Base-by-base conservation (phyloP, 192 early-diverging fungal species). In the Powellomyces hirtus region DNA sequence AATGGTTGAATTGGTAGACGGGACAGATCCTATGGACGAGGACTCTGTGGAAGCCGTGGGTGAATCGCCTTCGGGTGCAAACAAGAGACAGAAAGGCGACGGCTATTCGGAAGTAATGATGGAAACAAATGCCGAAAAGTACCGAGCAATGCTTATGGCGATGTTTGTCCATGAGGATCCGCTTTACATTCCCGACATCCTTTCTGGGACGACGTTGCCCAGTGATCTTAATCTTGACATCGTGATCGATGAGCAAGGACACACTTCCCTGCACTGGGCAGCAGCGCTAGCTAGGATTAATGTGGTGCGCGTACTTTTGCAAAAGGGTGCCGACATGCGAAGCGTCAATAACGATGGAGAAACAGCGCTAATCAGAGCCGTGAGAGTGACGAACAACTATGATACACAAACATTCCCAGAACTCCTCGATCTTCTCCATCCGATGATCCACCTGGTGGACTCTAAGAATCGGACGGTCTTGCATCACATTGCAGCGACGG, bases 191-290 rank as follows among this genome's bases (percentile, higher is more conserved):
- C 93, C 90, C 2, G 77, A 81, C 4, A 79, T 89, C 49, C 58
- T 77, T 4, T 40, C 82, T 11, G 46, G 55, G 4, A 29, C 68
- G 26, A 59, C 55, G 6, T 80, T 81, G 16, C 84, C 84, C 5
- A 18, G 74, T 7, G 86, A 86, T 37, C 75, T 94, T 24, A 87
- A 97, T 38, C 77, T 93, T 29, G 88, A 97, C 71, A 69, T 95
- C 27, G 78, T 88, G 2, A 92, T 99, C 59, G 97, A 99, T 62
- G 94, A 95, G 45, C 92, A 92, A 44, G 96, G 96, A 13, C 94
- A 99, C 75, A 92, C 94, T 0, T 85, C 94, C 1, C 77, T 98
- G 7, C 97, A 99, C 66, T 99, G 96, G 96, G 94, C 97, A 13
- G 90, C 94, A 0, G 91, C 96, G 7, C 77, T 98, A 24, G 95